These are phyloP conservation scores for Salvia rosmarinus DNA, from an alignment of 257 asterid genomes.

Conservation along the genomic window DNA sequence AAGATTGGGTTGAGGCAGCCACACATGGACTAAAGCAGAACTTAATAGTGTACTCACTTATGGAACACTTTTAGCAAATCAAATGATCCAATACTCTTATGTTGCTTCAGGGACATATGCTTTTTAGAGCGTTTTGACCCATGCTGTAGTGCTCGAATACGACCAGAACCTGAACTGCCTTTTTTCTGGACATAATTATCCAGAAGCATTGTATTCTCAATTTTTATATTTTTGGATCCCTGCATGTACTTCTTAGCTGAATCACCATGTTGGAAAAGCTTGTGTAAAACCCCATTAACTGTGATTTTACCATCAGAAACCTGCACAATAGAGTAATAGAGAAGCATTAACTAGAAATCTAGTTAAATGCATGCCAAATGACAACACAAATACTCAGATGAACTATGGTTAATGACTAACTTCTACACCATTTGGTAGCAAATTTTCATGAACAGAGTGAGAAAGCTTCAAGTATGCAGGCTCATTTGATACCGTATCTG, in stretches of 20 bases:
- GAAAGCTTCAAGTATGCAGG: slow-evolving; percentile 75
- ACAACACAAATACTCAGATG: slow-evolving; percentile 19
- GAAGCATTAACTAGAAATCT: slow-evolving; percentile 1
- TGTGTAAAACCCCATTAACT: slow-evolving; percentile 64
- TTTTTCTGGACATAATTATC: slow-evolving; percentile 70
- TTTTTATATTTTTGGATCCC: slow-evolving; percentile 72
- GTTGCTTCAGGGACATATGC: slow-evolving; percentile 75
- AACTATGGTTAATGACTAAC: slow-evolving; percentile 42
- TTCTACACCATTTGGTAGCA: slow-evolving; percentile 56
- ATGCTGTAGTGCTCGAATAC: slow-evolving; percentile 40
- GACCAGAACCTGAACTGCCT: slow-evolving; percentile 38
- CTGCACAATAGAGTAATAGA: slow-evolving; percentile 41
- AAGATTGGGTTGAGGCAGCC: background rate
- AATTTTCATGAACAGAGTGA: slow-evolving; percentile 59
- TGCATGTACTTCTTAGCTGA: slow-evolving; percentile 76
- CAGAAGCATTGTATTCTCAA: slow-evolving; percentile 80
- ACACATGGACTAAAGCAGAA: background rate
- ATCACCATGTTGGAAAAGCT: slow-evolving; percentile 85
- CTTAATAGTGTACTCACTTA: slow-evolving; percentile 54
- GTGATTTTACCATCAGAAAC: slow-evolving; percentile 44
- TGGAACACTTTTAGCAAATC: slow-evolving; percentile 66
- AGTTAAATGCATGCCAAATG: background rate
- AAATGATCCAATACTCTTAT: slow-evolving; percentile 62
- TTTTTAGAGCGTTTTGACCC: slow-evolving; percentile 76
- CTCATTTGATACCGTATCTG: slow-evolving; percentile 56